Percentiles rank a stretch among this genome's conserved stretches.
These are phyloP conservation scores for Metrosideros polymorpha DNA, from an alignment of 441 rosid species.

Conservation along the genomic window DNA sequence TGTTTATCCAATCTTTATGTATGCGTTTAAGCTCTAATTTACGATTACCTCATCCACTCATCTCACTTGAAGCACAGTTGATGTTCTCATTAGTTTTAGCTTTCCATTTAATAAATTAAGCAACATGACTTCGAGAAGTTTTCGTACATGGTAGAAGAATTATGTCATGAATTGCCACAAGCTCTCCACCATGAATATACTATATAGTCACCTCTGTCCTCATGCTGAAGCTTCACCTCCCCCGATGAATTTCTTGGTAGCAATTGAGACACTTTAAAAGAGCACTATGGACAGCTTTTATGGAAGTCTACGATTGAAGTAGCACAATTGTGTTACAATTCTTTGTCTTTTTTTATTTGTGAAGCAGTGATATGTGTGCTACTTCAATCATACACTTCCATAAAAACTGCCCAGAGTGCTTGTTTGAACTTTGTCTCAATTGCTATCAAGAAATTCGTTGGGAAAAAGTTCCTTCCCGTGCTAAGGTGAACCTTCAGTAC, in stretches of 20 bases:
- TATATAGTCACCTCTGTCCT: constrained; percentile 55
- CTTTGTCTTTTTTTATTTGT: no score
- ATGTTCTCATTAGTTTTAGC: constrained; percentile 47
- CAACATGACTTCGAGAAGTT: constrained; percentile 7
- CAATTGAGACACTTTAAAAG: constrained; percentile 77
- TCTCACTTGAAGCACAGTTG: constrained; percentile 48
- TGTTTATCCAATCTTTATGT: constrained; percentile 35
- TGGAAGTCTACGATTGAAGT: constrained; percentile 90
- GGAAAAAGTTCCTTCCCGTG: no score
- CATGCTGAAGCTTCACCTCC: constrained; percentile 27
- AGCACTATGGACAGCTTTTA: constrained; percentile 68
- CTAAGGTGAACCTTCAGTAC: no score
- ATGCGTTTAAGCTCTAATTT: constrained; percentile 63
- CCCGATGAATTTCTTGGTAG: constrained; percentile 67
- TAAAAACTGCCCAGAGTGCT: no score
- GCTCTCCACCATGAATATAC: constrained; percentile 82
- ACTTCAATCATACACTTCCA: no score
- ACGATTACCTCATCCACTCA: constrained; percentile 70
- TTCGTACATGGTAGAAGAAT: not conserved
- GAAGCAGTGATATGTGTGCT: no score
- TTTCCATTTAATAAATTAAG: constrained; percentile 30
- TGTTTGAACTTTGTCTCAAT: no score
- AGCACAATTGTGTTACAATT: constrained; percentile 88
- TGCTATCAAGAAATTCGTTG: no score
- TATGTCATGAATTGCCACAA: constrained; percentile 1